phyloP scores from a whole-genome alignment of 2,329 filamentous ascomycete species.

The Chrysoporthe puriensis region DNA sequence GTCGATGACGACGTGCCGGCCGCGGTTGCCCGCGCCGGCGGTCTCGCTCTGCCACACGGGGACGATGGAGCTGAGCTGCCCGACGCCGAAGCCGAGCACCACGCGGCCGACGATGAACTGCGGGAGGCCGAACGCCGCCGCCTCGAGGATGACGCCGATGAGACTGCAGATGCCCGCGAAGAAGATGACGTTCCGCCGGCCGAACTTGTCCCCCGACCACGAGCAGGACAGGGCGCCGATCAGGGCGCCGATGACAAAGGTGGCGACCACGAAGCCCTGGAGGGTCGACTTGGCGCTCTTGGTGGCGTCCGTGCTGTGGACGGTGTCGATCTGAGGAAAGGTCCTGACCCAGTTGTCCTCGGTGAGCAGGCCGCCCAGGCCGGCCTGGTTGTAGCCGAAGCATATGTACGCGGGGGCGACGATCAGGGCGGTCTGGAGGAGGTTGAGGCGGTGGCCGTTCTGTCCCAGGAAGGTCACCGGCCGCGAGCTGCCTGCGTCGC shows the following conservation, averaged over 20 bases:
- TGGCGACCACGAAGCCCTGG: constrained; percentile 34
- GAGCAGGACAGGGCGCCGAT: constrained; percentile 32
- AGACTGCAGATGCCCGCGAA: constrained; percentile 52
- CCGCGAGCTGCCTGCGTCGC: neutral
- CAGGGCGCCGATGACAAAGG: constrained; percentile 33
- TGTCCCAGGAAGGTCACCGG: constrained; percentile 27
- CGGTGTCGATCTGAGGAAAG: constrained; percentile 54
- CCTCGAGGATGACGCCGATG: constrained; percentile 52
- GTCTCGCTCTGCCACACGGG: constrained; percentile 35
- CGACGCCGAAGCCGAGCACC: constrained; percentile 52
- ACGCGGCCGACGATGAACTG: constrained; percentile 56
- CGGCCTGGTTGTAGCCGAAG: constrained; percentile 57
- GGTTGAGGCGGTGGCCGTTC: constrained; percentile 28
- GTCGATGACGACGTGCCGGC: constrained; percentile 33
- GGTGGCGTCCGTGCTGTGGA: constrained; percentile 44
- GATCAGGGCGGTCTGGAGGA: constrained; percentile 28
- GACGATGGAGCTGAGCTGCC: constrained; percentile 52
- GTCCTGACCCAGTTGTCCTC: constrained; percentile 43
- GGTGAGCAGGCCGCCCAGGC: constrained; percentile 48
- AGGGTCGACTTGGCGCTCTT: constrained; percentile 45
- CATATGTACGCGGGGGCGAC: constrained; percentile 44
- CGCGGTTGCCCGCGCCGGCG: constrained; percentile 31
- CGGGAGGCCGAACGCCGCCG: constrained; percentile 48
- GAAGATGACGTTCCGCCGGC: constrained; percentile 54
- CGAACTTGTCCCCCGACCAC: constrained; percentile 50